Conservation (phyloP, 2,329 filamentous ascomycete species). For the Arachnomyces sp. region DNA sequence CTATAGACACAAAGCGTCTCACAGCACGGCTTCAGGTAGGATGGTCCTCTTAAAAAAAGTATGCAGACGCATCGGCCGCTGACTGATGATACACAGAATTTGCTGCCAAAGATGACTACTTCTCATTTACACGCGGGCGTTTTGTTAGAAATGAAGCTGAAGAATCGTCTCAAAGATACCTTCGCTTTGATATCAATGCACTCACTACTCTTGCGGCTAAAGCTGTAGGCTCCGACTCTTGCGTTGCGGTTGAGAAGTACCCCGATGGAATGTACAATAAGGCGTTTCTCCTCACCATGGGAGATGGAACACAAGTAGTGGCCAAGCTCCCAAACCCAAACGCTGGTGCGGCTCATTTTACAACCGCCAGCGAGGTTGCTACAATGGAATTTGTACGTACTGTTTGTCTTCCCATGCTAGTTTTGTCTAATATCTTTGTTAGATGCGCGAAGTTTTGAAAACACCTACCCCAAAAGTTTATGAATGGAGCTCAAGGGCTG, state of each 20-base stretch:
- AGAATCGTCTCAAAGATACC: slow-evolving; percentile 12
- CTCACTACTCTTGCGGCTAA: slow-evolving; percentile 10
- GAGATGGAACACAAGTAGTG: slow-evolving; percentile 14
- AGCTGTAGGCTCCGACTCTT: slow-evolving; percentile 7
- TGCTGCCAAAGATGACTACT: slow-evolving; percentile 2
- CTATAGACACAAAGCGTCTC: too few relatives aligned
- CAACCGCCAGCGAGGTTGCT: slow-evolving; percentile 16
- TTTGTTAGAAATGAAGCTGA: slow-evolving; percentile 15
- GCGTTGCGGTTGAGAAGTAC: slow-evolving; percentile 12
- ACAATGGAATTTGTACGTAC: slow-evolving; percentile 16
- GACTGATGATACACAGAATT: slow-evolving; percentile 3
- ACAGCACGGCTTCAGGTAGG: too few relatives aligned
- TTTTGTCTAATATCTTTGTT: background rate
- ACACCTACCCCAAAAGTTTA: slow-evolving; percentile 26
- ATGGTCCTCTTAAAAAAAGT: too few relatives aligned
- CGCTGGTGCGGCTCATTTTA: slow-evolving; percentile 12
- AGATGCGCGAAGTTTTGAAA: slow-evolving; percentile 22
- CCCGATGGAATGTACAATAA: slow-evolving; percentile 16
- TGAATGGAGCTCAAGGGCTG: slow-evolving; percentile 24
- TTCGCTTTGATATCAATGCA: slow-evolving; percentile 13
- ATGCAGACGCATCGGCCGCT: too few relatives aligned
- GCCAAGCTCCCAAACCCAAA: slow-evolving; percentile 17
- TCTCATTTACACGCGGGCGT: slow-evolving; percentile 14
- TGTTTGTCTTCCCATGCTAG: slow-evolving; percentile 4
- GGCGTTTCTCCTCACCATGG: slow-evolving; percentile 14